Evolutionary conservation across 78 protist genomes (phyloP).

Genomic region (Protostelium mycophagum): DNA sequence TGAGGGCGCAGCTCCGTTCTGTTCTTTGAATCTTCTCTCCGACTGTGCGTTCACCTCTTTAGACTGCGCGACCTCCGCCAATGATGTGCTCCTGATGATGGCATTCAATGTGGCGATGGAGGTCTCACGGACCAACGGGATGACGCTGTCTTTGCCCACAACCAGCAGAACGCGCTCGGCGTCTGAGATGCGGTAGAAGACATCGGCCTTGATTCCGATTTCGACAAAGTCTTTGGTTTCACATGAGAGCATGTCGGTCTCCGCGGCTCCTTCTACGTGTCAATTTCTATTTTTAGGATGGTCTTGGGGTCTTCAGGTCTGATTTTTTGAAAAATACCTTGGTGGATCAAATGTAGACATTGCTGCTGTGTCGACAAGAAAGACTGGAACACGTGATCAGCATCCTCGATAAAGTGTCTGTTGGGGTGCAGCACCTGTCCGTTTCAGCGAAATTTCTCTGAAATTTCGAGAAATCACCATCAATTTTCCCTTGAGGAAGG

Average conservation of each 20-base stretch:
- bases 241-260: not conserved
- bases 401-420: not conserved
- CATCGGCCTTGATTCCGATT: not conserved
- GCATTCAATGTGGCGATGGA: not conserved
- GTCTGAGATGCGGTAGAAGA: not conserved
- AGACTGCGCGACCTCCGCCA: not conserved
- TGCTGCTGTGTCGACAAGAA: not conserved
- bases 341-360: not conserved
- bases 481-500: not conserved
- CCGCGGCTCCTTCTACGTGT: not conserved
- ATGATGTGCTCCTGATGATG: not conserved
- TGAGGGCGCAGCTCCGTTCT: not conserved
- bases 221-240: not conserved
- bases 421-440: not conserved
- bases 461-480: not conserved
- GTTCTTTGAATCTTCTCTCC: not conserved
- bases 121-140: not conserved
- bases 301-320: too few relatives aligned
- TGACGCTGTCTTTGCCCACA: not conserved
- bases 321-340: too few relatives aligned
- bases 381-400: not conserved
- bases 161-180: not conserved
- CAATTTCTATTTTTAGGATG: too few relatives aligned
- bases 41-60: not conserved
- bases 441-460: not conserved